Percentiles rank a stretch among this genome's conserved stretches.
Evolutionary conservation across 768 basidiomycete species (phyloP).

Genomic region (Pleurotus citrinopileatus): DNA sequence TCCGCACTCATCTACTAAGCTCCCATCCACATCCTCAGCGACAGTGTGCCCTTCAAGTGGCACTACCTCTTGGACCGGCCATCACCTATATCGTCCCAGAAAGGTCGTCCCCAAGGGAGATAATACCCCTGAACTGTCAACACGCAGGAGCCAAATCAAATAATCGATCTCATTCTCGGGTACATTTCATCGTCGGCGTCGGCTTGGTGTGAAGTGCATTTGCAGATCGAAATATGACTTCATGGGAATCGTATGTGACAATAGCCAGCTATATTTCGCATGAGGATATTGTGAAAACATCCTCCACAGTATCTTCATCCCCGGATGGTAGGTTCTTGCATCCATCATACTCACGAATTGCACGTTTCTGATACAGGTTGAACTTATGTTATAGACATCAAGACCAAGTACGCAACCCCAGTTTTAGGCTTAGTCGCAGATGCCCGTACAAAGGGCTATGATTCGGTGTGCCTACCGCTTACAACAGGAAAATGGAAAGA

Average conservation of each 20-base stretch:
- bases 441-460: constrained; percentile 67
- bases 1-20: too few species aligned
- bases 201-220: too few species aligned
- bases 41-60: too few species aligned
- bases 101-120: too few species aligned
- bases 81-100: too few species aligned
- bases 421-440: constrained; percentile 49
- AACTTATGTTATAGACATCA: constrained; percentile 1
- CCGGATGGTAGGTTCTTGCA: background rate
- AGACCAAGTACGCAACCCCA: constrained; percentile 36
- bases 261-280: constrained; percentile 36
- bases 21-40: too few species aligned
- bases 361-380: constrained; percentile 11
- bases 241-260: constrained; percentile 35
- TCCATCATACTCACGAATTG: background rate
- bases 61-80: too few species aligned
- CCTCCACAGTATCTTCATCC: constrained; percentile 18
- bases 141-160: too few species aligned
- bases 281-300: constrained; percentile 38
- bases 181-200: too few species aligned
- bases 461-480: constrained; percentile 78
- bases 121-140: too few species aligned
- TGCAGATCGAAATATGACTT: too few species aligned
- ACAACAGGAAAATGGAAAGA: constrained; percentile 84
- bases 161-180: too few species aligned